These are phyloP conservation scores for Starmerella bacillaris DNA, from an alignment of 805 yeast species.

Conservation along the genomic window DNA sequence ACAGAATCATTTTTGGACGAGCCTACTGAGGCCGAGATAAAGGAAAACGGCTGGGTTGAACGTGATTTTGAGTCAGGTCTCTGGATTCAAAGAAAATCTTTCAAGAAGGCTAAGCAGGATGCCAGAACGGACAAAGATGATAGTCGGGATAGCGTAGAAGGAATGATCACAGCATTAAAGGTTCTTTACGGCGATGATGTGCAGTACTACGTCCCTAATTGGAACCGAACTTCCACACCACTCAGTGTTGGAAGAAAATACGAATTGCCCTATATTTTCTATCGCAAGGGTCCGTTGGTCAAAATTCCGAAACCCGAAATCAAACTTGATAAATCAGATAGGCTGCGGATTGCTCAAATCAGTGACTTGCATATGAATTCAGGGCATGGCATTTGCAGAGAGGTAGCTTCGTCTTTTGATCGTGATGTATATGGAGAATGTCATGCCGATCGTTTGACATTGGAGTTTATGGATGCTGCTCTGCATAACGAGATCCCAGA, in stretches of 20 bases:
- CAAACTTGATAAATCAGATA: constrained; percentile 24
- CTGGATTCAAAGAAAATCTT: constrained; percentile 41
- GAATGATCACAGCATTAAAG: constrained; percentile 40
- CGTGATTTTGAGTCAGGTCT: constrained; percentile 27
- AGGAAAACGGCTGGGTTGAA: constrained; percentile 23
- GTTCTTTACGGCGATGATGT: constrained; percentile 57
- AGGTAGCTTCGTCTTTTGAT: constrained; percentile 23
- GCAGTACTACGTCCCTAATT: constrained; percentile 58
- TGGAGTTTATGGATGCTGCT: constrained; percentile 39
- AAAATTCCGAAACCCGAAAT: constrained; percentile 7
- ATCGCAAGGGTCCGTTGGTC: constrained; percentile 13
- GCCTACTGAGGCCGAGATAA: too few species aligned
- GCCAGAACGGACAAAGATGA: too few species aligned
- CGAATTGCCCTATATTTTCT: constrained; percentile 19
- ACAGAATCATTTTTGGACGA: too few species aligned
- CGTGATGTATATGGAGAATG: constrained; percentile 28
- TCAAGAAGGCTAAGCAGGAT: too few species aligned
- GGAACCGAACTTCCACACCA: constrained; percentile 30
- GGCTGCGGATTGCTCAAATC: constrained; percentile 66
- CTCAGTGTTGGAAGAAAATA: constrained; percentile 14
- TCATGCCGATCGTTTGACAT: constrained; percentile 60
- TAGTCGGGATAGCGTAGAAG: constrained; percentile 19
- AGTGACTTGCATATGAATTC: constrained; percentile 88
- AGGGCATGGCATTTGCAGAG: constrained; percentile 62
- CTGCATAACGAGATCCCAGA: constrained; percentile 68